phyloP scores from a whole-genome alignment of 768 basidiomycete genomes.

The Kwoniella dendrophila region DNA sequence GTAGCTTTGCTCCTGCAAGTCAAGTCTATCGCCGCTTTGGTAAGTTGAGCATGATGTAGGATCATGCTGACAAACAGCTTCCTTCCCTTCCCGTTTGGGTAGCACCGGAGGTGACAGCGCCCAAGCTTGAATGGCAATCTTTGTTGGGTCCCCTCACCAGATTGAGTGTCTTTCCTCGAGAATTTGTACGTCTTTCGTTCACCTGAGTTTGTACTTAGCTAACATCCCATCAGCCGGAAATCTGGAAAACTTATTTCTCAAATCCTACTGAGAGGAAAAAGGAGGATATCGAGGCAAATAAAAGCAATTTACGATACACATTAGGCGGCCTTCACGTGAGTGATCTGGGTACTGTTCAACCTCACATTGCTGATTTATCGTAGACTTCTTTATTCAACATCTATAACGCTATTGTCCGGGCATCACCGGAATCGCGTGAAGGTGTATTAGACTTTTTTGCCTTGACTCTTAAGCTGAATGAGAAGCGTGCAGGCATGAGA shows the following conservation, averaged over 20 bases:
- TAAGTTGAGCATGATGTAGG: constrained; percentile 28
- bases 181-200: constrained; percentile 68
- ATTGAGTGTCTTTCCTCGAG: constrained; percentile 79
- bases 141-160: constrained; percentile 82
- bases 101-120: constrained; percentile 40
- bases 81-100: constrained; percentile 53
- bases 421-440: constrained; percentile 75
- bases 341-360: neutral
- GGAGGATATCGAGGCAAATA: constrained; percentile 77
- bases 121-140: constrained; percentile 59
- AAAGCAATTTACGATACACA: constrained; percentile 80
- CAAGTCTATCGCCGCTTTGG: constrained; percentile 78
- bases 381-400: constrained; percentile 73
- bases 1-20: constrained; percentile 76
- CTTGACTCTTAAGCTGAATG: constrained; percentile 71
- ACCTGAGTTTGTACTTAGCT: neutral
- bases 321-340: constrained; percentile 78
- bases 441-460: constrained; percentile 81
- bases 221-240: constrained; percentile 63
- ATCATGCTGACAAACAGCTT: constrained; percentile 38
- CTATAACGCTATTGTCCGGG: constrained; percentile 83
- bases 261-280: constrained; percentile 75
- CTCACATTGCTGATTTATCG: neutral
- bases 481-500: constrained; percentile 87
- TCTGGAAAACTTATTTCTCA: constrained; percentile 79